Base-by-base conservation (phyloP, 1,284 basidiomycete genomes). In the Volvariella volvacea region DNA sequence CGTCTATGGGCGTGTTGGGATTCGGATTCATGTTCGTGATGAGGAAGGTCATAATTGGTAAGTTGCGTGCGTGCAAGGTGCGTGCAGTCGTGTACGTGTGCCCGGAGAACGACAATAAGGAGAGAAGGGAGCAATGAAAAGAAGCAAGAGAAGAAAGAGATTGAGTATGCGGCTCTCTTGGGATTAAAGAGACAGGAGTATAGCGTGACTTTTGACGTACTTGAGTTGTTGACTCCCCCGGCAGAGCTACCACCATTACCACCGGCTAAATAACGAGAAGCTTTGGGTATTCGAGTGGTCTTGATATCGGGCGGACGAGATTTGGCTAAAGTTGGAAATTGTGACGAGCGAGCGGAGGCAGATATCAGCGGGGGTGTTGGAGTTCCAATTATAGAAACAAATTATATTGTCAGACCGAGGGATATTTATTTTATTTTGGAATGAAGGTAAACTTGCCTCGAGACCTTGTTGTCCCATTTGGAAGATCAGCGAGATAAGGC, bases 271-370 rank as follows among this genome's bases (percentile, higher is more conserved):
- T 48, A 16, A 34, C 45, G 44, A 10, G 58, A 44, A 37, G 61
- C 61, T 47, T 63, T 61, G 1, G 67, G 67, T 62, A 69, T 69
- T 44, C 67, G 63, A 30, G 67, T 68, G 15, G 67, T 66, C 44
- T 62, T 62, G 22, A 55, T 46, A 34, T 64, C 60, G 15, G 50
- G 43, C 8, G 56, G 54, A 34, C 59, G 62, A 22, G 60, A 52
- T n/a, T 56, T 12, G 25, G 25, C 25, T 28, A 28, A 28, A 28
- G 12, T 28, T 28, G 52, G 43, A 3, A 52, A 52, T 41, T 55
- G 58, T 41, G 47, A 39, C 14, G 53, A 42, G 41, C 55, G 51
- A 41, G 48, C 31, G 20, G 53, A 39, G 55, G 45, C 51, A 41
- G 46, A 52, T 52, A 36, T 41, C 49, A 31, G 12, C 12, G 6